phyloP scores from a whole-genome alignment of 164 flowering plant species.

The Malania oleifera region DNA sequence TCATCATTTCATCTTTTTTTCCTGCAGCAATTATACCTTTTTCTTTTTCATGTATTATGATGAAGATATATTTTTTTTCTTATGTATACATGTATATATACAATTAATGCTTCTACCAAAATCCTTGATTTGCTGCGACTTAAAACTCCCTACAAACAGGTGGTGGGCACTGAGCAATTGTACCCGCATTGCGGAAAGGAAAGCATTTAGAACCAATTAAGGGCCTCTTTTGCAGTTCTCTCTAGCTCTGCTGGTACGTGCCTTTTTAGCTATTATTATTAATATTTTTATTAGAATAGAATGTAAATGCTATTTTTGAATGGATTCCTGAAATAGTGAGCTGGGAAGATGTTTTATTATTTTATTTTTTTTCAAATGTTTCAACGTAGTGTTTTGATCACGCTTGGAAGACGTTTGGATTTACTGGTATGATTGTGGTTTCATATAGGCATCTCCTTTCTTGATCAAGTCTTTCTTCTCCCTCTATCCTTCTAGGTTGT shows the following conservation, averaged over 20 bases:
- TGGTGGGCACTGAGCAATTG: background rate
- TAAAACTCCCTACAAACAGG: background rate
- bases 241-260: background rate
- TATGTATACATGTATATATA: too few species aligned
- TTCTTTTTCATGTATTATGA: background rate
- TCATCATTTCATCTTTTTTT: background rate
- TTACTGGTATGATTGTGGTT: too few species aligned
- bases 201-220: background rate
- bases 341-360: too few species aligned
- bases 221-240: conserved; percentile 4
- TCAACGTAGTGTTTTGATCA: too few species aligned
- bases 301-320: background rate
- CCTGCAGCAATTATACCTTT: background rate
- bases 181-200: conserved; percentile 1
- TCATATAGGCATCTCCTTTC: too few species aligned
- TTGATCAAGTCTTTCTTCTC: too few species aligned
- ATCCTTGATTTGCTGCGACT: background rate
- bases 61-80: too few species aligned
- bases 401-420: too few species aligned
- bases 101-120: background rate
- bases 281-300: background rate
- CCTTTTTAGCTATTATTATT: background rate
- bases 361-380: too few species aligned
- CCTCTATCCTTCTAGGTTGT: too few species aligned
- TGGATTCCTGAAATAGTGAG: background rate